These are phyloP conservation scores for Aechmea fasciata DNA, from an alignment of 176 grass and related monocot genomes.

Conservation along the genomic window DNA sequence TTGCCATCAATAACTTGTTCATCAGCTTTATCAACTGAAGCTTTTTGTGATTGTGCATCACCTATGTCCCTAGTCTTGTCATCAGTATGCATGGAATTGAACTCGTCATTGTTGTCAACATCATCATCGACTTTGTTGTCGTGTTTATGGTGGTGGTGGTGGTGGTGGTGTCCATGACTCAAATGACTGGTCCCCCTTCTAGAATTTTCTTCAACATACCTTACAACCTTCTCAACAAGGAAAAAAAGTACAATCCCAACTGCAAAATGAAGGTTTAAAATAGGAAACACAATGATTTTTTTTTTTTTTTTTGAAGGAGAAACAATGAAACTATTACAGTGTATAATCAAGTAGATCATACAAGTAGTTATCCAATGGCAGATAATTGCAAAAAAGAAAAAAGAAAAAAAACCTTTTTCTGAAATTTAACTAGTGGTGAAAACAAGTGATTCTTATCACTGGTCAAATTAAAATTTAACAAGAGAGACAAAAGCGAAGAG, in stretches of 20 bases:
- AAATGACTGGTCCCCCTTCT: slow-evolving; percentile 22
- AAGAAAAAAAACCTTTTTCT: neutral
- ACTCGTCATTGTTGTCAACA: slow-evolving; percentile 22
- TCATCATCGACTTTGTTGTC: slow-evolving; percentile 18
- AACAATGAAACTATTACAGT: no score
- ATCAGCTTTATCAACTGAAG: slow-evolving; percentile 19
- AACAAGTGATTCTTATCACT: neutral
- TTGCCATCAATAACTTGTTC: slow-evolving; percentile 31
- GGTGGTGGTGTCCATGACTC: slow-evolving; percentile 72
- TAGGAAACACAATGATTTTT: neutral
- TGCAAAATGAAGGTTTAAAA: slow-evolving; percentile 22
- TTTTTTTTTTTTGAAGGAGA: no score
- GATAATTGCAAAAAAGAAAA: neutral
- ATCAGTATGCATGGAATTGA: slow-evolving; percentile 26
- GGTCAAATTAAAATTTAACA: no score
- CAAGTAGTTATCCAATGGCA: neutral
- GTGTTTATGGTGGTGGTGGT: slow-evolving; percentile 57
- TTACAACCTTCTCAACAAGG: slow-evolving; percentile 91
- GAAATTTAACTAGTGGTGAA: neutral
- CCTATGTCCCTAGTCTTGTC: slow-evolving; percentile 11
- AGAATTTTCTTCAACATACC: slow-evolving; percentile 87
- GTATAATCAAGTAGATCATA: slow-evolving; percentile 4
- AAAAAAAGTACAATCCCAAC: slow-evolving; percentile 97
- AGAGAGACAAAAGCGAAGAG: no score
- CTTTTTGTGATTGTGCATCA: slow-evolving; percentile 3